Conservation (phyloP, 1,284 basidiomycete genomes). For the Malassezia yamatoensis region DNA sequence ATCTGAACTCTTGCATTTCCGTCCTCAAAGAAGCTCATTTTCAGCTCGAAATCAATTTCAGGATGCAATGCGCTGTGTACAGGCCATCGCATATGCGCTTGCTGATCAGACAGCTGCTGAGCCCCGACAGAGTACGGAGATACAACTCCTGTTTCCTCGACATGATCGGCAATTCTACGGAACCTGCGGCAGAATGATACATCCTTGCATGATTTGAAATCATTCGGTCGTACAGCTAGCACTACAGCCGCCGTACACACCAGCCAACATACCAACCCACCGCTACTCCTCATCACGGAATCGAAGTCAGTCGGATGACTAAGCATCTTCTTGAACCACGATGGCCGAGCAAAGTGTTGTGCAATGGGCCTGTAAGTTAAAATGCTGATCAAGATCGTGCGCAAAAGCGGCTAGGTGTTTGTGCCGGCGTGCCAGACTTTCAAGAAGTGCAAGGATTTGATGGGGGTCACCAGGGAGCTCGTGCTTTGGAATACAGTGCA, state of each 20-base stretch:
- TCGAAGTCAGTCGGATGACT: not conserved
- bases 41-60: conserved; percentile 31
- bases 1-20: conserved; percentile 38
- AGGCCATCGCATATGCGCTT: conserved; percentile 17
- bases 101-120: conserved; percentile 10
- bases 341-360: conserved; percentile 12
- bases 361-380: conserved; percentile 19
- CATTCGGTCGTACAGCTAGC: conserved; percentile 19
- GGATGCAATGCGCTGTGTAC: conserved; percentile 36
- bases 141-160: conserved; percentile 21
- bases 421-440: conserved; percentile 71
- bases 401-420: conserved; percentile 80
- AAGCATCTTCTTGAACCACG: not conserved
- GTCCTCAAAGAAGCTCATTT: conserved; percentile 34
- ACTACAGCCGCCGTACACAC: not conserved
- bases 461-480: conserved; percentile 58
- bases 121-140: conserved; percentile 31
- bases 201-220: conserved; percentile 45
- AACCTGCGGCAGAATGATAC: conserved; percentile 45
- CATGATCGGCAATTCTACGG: conserved; percentile 32
- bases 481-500: conserved; percentile 71
- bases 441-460: conserved; percentile 58
- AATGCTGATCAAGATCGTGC: conserved; percentile 60
- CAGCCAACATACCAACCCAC: not conserved
- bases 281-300: no score